Base-by-base conservation (phyloP, 2,329 filamentous ascomycete genomes). In the Arthrobotrys conoides region DNA sequence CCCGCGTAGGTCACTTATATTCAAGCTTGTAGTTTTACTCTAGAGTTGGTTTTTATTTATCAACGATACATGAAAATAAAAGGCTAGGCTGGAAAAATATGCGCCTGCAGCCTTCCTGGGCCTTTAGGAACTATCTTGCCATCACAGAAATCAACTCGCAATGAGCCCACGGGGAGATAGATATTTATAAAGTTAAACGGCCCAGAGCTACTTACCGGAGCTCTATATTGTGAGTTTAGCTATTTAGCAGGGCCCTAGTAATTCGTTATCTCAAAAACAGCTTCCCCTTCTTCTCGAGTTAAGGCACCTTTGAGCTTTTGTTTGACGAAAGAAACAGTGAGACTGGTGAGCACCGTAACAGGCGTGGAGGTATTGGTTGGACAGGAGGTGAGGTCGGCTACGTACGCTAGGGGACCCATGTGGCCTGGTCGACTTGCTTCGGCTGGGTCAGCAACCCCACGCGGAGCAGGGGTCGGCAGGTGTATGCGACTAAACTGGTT, bases 381-480 rank as follows among this genome's bases (percentile, higher is more conserved):
- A 51, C 24, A 49, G 27, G 55, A 61, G 9, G n/a, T 12, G 14
- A 46, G 44, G 49, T 41, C 55, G 46, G 49, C 24, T 30, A 41
- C 27, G 27, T 1, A 44, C 44, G 67, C 41, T 63, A 61, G 20
- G 24, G 30, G 55, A 44, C 33, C 69, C 59, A 66, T 72, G 69
- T 59, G 59, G 69, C 49, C 49, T 66, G 36, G 59, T 72, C 59
- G 69, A 66, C 51, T 61, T 73, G 51, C 70, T 67, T 44, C 53
- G 61, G 51, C 51, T 66, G 70, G 69, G 70, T 61, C 36, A 65
- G 49, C 48, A 57, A 72, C 38, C 53, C 59, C 69, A 65, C 48
- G 48, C 46, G 22, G 59, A 66, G n/a, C 24, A 41, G 46, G 38
- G 48, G 12, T 27, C 46, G 57, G 41, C 67, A 46, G 24, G 41